Conservation (phyloP, 441 rosid species). For the Brassica hybrid region DNA sequence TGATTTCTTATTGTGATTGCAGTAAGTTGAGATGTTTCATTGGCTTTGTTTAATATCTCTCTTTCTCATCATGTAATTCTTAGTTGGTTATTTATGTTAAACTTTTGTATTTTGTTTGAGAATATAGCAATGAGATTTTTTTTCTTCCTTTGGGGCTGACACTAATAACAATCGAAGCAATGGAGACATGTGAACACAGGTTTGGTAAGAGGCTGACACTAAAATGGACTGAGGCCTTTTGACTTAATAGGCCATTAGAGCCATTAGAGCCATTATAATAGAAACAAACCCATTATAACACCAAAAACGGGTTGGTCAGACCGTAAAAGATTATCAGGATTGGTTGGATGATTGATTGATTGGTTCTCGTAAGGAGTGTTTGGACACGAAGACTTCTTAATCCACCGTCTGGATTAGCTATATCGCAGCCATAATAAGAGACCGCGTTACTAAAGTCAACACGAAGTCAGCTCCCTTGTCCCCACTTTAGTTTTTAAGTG, state of each 20-base stretch:
- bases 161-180: not conserved
- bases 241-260: not conserved
- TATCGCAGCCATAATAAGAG: constrained; percentile 56
- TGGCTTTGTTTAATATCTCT: no score
- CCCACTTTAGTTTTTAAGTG: constrained; percentile 12
- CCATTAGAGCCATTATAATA: not conserved
- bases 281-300: not conserved
- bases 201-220: not conserved
- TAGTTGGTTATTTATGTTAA: no score
- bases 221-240: not conserved
- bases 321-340: not conserved
- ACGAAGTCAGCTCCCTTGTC: constrained; percentile 40
- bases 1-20: no score
- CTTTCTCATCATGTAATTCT: no score
- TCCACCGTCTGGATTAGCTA: constrained; percentile 34
- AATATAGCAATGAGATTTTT: no score
- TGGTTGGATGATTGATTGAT: not conserved
- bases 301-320: not conserved
- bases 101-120: no score
- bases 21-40: no score
- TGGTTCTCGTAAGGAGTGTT: not conserved
- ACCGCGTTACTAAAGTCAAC: constrained; percentile 69
- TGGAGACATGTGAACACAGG: not conserved
- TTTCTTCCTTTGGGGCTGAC: no score
- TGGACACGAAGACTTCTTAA: constrained; percentile 2